These are phyloP conservation scores for Nicotiana paniculata DNA, from an alignment of 257 asterid genomes.

Conservation along the genomic window DNA sequence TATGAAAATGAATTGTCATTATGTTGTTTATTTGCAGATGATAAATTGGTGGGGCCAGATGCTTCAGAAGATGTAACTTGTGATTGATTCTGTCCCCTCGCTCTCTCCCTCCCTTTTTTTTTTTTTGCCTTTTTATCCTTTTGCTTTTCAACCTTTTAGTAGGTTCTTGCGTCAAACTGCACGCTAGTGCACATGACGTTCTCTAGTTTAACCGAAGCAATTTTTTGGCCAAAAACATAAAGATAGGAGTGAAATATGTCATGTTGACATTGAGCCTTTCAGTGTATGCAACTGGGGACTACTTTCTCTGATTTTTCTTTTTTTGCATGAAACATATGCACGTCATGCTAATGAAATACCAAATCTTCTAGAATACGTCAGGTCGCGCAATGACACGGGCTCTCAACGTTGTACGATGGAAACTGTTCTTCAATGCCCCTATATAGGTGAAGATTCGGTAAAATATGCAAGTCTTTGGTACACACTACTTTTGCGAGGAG, in stretches of 20 bases:
- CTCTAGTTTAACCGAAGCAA: neutral
- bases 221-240: constrained; percentile 1
- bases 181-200: neutral
- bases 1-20: neutral
- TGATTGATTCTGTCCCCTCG: neutral
- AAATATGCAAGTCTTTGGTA: neutral
- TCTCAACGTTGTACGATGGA: neutral
- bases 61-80: constrained; percentile 8
- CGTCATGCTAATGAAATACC: neutral
- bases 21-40: neutral
- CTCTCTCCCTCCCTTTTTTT: neutral
- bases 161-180: neutral
- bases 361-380: neutral
- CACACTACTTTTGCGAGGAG: neutral
- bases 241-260: neutral
- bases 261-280: neutral
- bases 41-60: neutral
- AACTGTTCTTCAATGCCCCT: neutral
- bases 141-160: neutral
- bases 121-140: neutral
- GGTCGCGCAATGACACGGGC: neutral
- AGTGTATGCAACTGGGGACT: neutral
- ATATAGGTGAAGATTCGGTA: neutral
- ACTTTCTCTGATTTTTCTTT: neutral
- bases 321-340: neutral